Evolutionary conservation across 768 basidiomycete species (phyloP), one percentile per base, ranked within the genome.

Genomic region (Psilocybe cubensis): DNA sequence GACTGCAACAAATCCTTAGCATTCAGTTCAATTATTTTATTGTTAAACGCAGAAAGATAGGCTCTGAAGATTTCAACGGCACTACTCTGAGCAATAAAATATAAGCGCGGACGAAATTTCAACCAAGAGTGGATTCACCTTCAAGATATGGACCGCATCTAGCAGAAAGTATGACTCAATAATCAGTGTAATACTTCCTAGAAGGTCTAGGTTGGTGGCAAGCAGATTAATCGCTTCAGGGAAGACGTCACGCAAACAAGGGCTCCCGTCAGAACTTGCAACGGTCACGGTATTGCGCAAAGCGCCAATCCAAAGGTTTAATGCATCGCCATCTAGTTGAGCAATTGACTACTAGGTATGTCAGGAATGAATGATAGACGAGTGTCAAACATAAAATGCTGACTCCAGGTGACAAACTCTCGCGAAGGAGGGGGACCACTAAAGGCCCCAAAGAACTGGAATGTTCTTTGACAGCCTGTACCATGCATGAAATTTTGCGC

Each of bases 151-250:
- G 17, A 72, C 57, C 0, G 84, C 83, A 70, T 92, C 89, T 17
- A 92, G 76, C n/a, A 96, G 69, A 57, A 92, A 74, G 68, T 94
- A 96, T 4, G 89, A 87, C 67, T 93, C 90, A 21, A 92, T 63
- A 54, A 95, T 83, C 55, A 73, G 75, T 17, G 83, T 83, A 24
- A 87, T 79, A 52, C 79, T 86, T 12, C 89, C 90, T 18, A 94
- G 74, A 20, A 93, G 70, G 62, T 95, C 93, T 42, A 92, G 72
- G 60, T 94, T 93, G 25, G 74, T 75, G 1, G 80, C 77, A 17
- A 96, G 73, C 3, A 92, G 70, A n/a, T 73, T 54, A 10, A 92
- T 68, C 2, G 83, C 83, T 29, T 81, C 66, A 17, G 90, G 91
- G 54, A 92, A 83, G 25, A 96, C 74, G 23, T 85, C 83, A 28